Evolutionary conservation across 192 early-diverging fungal genomes (phyloP), one percentile per base, ranked within the genome.

Genomic region (Coemansia furcata): DNA sequence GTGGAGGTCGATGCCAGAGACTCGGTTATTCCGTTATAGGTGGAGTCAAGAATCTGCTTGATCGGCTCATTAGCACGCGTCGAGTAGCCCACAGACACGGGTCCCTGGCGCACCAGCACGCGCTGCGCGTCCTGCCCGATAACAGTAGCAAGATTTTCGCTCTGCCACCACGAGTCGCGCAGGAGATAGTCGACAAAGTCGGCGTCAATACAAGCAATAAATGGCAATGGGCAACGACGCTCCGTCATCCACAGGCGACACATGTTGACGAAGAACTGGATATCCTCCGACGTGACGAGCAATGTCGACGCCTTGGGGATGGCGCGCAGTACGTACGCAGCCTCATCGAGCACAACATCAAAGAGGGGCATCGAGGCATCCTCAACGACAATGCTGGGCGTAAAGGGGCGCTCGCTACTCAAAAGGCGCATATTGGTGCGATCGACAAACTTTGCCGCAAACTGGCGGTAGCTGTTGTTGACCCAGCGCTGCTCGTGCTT

Each of bases 151-250:
- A 97, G 74, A 50, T 96, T 90, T 70, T 94, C 92, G 26, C 89
- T 86, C 82, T 94, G 94, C 91, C 91, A 91, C 30, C 92, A 83
- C 17, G 91, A 88, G 71, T 97, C 95, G 87, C 91, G 91, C 87
- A 95, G 93, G 84, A 97, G 90, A 91, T 94, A 97, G 52, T 90
- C 85, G 71, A 91, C 92, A 82, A 98, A 94, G 76, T 92, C 90
- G 60, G 89, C 89, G 72, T 96, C 94, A 19, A 98, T 74, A 14
- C 91, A 85, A 3, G 95, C 93, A 40, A 98, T 92, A 84, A 95
- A 98, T 30, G 96, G 91, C 29, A 95, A 91, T 12, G 89, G 38
- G 83, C 87, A 40, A 86, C 10, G 44, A 86, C 10, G 4, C 86
- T 87, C 30, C 2, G 33, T 26, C 58, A 39, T 19, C 37, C 33